phyloP scores from a whole-genome alignment of 2,329 filamentous ascomycete genomes.

The Apiospora koreana region DNA sequence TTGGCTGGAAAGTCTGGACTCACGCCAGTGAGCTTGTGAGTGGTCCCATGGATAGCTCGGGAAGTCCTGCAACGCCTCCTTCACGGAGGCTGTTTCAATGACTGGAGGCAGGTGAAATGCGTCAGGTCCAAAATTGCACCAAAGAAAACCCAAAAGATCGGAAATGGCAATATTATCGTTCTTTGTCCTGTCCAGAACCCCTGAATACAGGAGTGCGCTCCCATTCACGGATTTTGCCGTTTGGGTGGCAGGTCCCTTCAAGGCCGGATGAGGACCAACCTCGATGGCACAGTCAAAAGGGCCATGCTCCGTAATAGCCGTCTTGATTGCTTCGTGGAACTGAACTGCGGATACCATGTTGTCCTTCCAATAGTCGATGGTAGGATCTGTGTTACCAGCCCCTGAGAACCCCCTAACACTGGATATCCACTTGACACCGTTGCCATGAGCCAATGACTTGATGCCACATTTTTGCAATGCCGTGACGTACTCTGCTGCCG shows the following conservation, averaged over 20 bases:
- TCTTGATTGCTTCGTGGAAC: constrained; percentile 37
- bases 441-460: constrained; percentile 21
- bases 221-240: constrained; percentile 21
- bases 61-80: constrained; percentile 17
- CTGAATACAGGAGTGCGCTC: constrained; percentile 23
- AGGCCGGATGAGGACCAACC: constrained; percentile 31
- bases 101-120: background rate
- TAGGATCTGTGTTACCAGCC: constrained; percentile 21
- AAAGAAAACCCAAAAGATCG: constrained; percentile 28
- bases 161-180: constrained; percentile 26
- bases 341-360: constrained; percentile 43
- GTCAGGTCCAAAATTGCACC: constrained; percentile 24
- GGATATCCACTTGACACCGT: constrained; percentile 39
- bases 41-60: constrained; percentile 53
- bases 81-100: background rate
- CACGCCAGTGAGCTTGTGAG: constrained; percentile 41
- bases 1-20: constrained; percentile 44
- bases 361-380: constrained; percentile 38
- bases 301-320: constrained; percentile 21
- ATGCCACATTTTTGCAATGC: constrained; percentile 32
- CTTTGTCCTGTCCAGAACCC: constrained; percentile 24
- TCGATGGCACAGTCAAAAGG: constrained; percentile 30
- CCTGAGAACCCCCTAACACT: constrained; percentile 35
- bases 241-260: constrained; percentile 28
- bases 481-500: constrained; percentile 36